Base-by-base conservation (phyloP, 345 rosid species). In the Citrus sp. region DNA sequence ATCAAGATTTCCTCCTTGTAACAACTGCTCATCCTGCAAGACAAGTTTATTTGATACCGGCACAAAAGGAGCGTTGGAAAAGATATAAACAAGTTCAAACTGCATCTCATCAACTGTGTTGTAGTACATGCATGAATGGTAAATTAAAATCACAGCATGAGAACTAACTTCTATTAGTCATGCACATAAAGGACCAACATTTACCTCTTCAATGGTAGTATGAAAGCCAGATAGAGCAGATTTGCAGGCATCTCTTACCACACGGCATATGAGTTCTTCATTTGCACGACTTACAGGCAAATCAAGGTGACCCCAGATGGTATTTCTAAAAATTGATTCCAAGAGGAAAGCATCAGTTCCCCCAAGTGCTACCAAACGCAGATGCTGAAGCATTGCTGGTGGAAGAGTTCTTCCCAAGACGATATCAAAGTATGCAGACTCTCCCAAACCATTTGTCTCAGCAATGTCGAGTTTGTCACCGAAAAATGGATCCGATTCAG, bases 301-400 rank as follows among this genome's bases (percentile, higher is more conserved):
- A 72, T 92, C 93, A 79, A 95, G 92, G 83, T 93, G 98, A 55
- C 86, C 98, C 99, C 99, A 95, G 63, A 95, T 75, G 21, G 92
- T 58, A 86, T 95, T 92, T 71, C 87, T 88, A 79, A 95, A 95
- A 79, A 95, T 80, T 69, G 99, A 92, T 79, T 95, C 98, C 87
- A 95, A 78, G 55, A 92, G 90, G 82, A 89, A 92, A 78, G 89
- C 93, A 83, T 93, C 97, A 19, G 93, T 66, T 65, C 95, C 98
- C 21, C 98, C 91, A 67, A 95, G 93, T 19, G 93, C 98, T 56
- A 92, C 93, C 67, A 93, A 88, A 40, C 98, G 89, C 64, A 93
- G 79, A 80, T 87, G 93, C 56, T 91, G 98, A 83, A 93, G 89
- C 93, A 93, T 80, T 78, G 84, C 58, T n/a, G 89, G 87, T 18